Base-by-base conservation (phyloP, 75 land plant species). In the Ceratopteris richardii region DNA sequence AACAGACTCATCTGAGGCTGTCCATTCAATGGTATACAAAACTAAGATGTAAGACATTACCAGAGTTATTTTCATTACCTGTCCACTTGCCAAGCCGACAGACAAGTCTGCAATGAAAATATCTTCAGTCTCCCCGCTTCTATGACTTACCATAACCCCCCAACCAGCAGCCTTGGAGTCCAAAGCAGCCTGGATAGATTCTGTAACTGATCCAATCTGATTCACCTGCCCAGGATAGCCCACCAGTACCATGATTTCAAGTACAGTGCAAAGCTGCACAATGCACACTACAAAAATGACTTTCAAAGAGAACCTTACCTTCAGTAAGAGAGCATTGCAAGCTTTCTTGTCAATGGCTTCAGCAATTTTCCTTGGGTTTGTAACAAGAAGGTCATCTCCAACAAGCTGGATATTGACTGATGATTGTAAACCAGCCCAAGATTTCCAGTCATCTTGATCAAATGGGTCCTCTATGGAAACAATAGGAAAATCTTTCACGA, bases 81-180 rank as follows among this genome's bases (percentile, higher is more conserved):
- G 93, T 61, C 97, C 97, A 71, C 86, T 88, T 12, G 98, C 95
- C 56, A 92, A 73, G 16, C 98, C 98, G 60, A 92, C 98, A 47
- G 95, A 67, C 30, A 92, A 80, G 66, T 92, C 98, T 29, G 98
- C 98, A 72, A 92, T 92, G 60, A 92, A 92, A 33, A 81, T 92
- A 52, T 92, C 98, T 60, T 92, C 98, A 0, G 98, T 92, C 76
- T 92, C 98, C 47, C 98, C 98, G 80, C 98, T 92, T 11, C 95
- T 71, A 64, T 92, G 98, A 66, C 95, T 88, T 42, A 85, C 95
- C 95, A 88, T 92, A 33, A 92, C 98, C 29, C 98, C 98, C 98
- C 98, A 92, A 14, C 95, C 95, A 58, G 95, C 98, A 58, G 84
- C 84, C 67, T 92, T 92, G 0, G 98, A 85, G 61, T 85, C 87